phyloP scores from a whole-genome alignment of 1,284 basidiomycete species.

The Leccinum glutinopallens region DNA sequence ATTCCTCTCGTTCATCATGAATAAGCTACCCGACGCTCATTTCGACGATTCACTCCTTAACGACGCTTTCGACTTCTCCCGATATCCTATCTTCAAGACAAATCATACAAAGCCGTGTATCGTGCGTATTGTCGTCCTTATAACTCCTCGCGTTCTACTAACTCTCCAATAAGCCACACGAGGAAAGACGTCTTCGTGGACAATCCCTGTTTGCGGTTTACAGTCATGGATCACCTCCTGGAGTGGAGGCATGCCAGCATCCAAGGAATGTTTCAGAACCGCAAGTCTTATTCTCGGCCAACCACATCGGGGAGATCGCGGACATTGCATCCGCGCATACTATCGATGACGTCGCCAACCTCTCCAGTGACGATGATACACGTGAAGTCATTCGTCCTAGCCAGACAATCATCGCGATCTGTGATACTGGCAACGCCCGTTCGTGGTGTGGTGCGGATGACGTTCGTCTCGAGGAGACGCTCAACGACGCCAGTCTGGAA shows the following conservation, averaged over 20 bases:
- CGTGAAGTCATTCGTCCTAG: not conserved
- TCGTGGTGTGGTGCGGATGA: not conserved
- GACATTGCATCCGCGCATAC: constrained; percentile 18
- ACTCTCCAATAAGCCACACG: constrained; percentile 2
- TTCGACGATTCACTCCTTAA: constrained; percentile 27
- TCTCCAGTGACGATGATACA: constrained; percentile 9
- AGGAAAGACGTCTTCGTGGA: constrained; percentile 5
- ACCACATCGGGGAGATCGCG: constrained; percentile 18
- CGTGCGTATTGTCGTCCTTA: constrained; percentile 13
- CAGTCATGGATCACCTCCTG: constrained; percentile 4
- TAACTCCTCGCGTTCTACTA: not conserved
- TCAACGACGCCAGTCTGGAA: not conserved
- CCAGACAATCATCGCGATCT: constrained; percentile 1
- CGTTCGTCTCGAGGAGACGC: not conserved
- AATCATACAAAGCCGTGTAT: not conserved
- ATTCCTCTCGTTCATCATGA: constrained; percentile 5
- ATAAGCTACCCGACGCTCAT: constrained; percentile 26
- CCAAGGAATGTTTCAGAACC: constrained; percentile 31
- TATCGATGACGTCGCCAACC: constrained; percentile 16
- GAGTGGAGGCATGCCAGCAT: not conserved
- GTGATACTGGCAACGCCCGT: not conserved
- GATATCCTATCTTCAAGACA: constrained; percentile 19
- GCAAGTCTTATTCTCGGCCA: constrained; percentile 25
- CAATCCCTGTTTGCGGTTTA: constrained; percentile 6
- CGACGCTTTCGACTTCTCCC: constrained; percentile 27